Evolutionary conservation across 2,329 filamentous ascomycete genomes (phyloP), one percentile per base, ranked within the genome.

Genomic region (Tricladium varicosporioides): DNA sequence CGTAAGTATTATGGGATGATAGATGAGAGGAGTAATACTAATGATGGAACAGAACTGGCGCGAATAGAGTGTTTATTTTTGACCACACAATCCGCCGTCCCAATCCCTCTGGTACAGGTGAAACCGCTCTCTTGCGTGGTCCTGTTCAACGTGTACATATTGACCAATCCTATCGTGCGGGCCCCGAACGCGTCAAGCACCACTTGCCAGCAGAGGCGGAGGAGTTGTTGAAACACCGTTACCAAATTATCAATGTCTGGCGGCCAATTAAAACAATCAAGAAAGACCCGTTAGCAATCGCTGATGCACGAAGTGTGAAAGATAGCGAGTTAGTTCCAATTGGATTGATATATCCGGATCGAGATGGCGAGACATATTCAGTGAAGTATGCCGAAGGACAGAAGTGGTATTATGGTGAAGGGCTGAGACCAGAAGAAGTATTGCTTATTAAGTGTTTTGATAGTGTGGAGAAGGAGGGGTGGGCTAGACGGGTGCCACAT

Each of bases 391-490:
- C 75, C 57, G 62, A 66, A 0, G 63, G 68, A 0, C 78, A 82
- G 42, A 73, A 70, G 64, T 84, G 81, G 81, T 80, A 77, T 65
- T 84, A 81, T 67, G 74, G 79, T 58, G 74, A 74, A 48, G 74
- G 73, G 1, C 76, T 84, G 65, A 74, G 72, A 0, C 80, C 81
- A 0, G 73, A 79, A 2, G 76, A 86, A 71, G 78, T 81, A 2
- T 73, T 82, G 2, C 64, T 86, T 45, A 82, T 86, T 70, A 86
- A 86, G 68, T 84, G 81, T 64, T 86, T 80, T 65, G 84, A 86
- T 68, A 80, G 16, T 32, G 8, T 74, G 22, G 80, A 82, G 73
- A 72, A 72, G 19, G 80, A 83, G 66, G 80, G 79, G 0, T 69
- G 78, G 22, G 79, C 80, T 5, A 73, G 80, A 9, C 68, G 80